Evolutionary conservation across 2,329 filamentous ascomycete species (phyloP).

Genomic region (Fusarium sp.): DNA sequence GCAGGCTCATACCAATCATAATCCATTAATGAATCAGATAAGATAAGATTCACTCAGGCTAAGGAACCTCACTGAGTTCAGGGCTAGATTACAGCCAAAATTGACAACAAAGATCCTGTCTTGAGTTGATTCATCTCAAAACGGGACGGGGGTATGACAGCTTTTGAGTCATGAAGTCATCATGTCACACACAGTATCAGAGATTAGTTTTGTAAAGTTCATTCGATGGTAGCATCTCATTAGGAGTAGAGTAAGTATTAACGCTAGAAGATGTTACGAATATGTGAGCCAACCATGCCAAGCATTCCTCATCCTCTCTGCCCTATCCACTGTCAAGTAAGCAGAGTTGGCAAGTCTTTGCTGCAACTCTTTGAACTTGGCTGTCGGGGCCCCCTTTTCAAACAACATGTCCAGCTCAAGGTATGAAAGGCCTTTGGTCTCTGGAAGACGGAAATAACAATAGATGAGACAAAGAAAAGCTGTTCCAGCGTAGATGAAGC

Average conservation of each 20-base stretch:
- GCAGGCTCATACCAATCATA: not conserved
- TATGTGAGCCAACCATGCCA: conserved; percentile 46
- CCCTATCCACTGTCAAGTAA: conserved; percentile 31
- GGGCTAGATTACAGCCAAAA: too few species aligned
- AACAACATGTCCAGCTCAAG: conserved; percentile 49
- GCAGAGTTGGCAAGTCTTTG: conserved; percentile 35
- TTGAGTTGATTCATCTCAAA: too few species aligned
- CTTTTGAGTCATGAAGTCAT: too few species aligned
- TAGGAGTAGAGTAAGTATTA: not conserved
- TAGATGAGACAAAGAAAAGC: conserved; percentile 40
- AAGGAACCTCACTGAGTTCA: not conserved
- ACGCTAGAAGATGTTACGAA: conserved; percentile 19
- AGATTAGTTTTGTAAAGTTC: accelerated
- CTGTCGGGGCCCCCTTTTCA: conserved; percentile 42
- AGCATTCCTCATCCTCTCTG: conserved; percentile 43
- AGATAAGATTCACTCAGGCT: conserved; percentile 8
- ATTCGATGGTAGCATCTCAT: accelerated
- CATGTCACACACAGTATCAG: not conserved
- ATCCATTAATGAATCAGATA: not conserved
- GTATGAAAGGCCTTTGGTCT: conserved; percentile 46
- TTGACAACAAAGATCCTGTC: too few species aligned
- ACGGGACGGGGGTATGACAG: accelerated
- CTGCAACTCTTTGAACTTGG: conserved; percentile 50
- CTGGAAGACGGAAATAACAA: conserved; percentile 47
- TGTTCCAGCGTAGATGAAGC: conserved; percentile 40